Base-by-base conservation (phyloP, 2,329 filamentous ascomycete species). In the Aspergillus udagawae region DNA sequence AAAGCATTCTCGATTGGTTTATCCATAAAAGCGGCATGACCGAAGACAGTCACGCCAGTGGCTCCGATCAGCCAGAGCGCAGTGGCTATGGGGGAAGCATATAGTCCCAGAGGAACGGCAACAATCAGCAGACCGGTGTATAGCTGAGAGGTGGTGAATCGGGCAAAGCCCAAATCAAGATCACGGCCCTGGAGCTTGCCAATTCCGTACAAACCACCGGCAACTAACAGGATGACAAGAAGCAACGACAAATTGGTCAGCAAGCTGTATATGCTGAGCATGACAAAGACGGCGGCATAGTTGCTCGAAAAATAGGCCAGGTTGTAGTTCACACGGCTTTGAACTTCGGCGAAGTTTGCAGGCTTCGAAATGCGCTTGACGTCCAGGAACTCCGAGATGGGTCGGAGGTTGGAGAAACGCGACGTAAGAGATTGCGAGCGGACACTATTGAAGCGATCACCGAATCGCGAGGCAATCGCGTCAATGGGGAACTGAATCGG, bases 1-100 rank as follows among this genome's bases (percentile, higher is more conserved):
- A 99, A 99, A 97, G 92, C 92, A 92, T 95, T 93, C 87, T 97
- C 94, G 82, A 97, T 96, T 59, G 93, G 93, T 85, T 96, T 97
- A 76, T 97, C 93, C 89, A 97, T 87, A 74, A 97, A 86, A 63
- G 92, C 84, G 67, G 94, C 94, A 80, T 99, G 94, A 78, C 94
- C 94, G 65, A 97, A 81, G 66, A 97, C 95, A 74, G 88, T 90
- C 74, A 97, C 91, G 75, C 91, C 92, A 67, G 90, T 93, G 68
- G 94, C 94, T 74, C 94, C 94, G 72, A 97, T 91, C 73, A 99
- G 84, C 94, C 94, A 97, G 68, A 97, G 86, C 67, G 92, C 83
- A 52, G 92, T 95, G 69, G 83, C 77, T 75, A 97, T 87, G 60
- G 91, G 91, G 63, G 90, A 93, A 58, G 93, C 88, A 79, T 88